A percentile compares a stretch with the other conserved stretches of the same genome.
These are phyloP conservation scores for Solanum piurae DNA, from an alignment of 257 asterid species.

Conservation along the genomic window DNA sequence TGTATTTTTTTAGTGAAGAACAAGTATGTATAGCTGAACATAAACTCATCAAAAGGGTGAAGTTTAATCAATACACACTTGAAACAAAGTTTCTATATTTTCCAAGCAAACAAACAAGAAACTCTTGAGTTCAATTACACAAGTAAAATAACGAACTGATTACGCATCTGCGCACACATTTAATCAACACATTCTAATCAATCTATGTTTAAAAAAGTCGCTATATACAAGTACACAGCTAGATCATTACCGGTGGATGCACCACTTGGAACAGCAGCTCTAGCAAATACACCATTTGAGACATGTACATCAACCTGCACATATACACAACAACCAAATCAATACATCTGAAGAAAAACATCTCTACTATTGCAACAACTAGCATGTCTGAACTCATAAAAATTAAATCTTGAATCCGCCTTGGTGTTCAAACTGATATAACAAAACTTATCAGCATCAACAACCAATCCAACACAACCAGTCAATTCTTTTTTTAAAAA, in stretches of 20 bases:
- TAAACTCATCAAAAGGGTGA: background rate
- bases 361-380: background rate
- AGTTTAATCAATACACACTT: background rate
- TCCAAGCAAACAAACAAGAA: background rate
- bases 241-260: constrained; percentile 76
- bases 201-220: background rate
- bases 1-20: background rate
- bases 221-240: background rate
- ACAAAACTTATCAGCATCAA: background rate
- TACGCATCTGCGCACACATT: background rate
- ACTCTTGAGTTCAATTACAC: background rate
- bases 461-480: background rate
- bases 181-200: background rate
- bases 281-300: constrained; percentile 44
- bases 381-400: background rate
- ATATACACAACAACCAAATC: background rate
- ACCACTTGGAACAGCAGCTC: constrained; percentile 96
- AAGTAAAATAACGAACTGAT: background rate
- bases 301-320: constrained; percentile 58
- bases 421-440: background rate
- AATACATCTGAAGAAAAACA: background rate
- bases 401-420: background rate
- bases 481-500: background rate
- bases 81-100: background rate
- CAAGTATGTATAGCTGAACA: background rate